These are phyloP conservation scores for Monoraphidium neglectum DNA, from an alignment of 139 green algal species.

Conservation along the genomic window DNA sequence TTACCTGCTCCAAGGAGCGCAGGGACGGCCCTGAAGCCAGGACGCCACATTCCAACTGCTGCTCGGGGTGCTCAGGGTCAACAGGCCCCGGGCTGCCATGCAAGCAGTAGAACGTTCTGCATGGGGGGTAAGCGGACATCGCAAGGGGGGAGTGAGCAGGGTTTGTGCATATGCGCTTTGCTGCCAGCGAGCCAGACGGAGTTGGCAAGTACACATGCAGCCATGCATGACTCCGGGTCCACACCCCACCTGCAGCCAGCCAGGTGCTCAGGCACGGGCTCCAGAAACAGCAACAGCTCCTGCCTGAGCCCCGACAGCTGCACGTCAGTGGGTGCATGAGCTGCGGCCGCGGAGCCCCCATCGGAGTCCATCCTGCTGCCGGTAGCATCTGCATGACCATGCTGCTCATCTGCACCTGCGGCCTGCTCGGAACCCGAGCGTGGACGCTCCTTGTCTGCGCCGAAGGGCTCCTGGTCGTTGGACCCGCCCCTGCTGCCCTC, in stretches of 20 bases:
- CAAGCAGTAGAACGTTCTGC: slow-evolving; percentile 51
- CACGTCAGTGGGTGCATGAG: neutral
- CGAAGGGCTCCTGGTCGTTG: too few species aligned
- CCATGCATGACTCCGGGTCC: too few species aligned
- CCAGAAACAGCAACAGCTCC: slow-evolving; percentile 30
- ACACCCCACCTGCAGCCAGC: neutral
- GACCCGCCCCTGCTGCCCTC: too few species aligned
- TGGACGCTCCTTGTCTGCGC: too few species aligned
- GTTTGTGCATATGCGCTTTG: too few species aligned
- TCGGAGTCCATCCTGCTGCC: neutral
- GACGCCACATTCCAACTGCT: slow-evolving; percentile 56
- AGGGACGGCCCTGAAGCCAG: slow-evolving; percentile 59
- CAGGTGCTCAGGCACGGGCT: slow-evolving; percentile 32
- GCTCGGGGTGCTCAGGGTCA: slow-evolving; percentile 44
- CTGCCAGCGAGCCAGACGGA: too few species aligned
- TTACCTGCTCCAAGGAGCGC: slow-evolving; percentile 55
- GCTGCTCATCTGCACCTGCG: too few species aligned
- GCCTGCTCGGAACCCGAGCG: too few species aligned
- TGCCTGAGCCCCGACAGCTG: neutral
- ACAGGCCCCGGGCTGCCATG: slow-evolving; percentile 28
- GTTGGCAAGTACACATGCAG: too few species aligned
- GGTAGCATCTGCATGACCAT: too few species aligned
- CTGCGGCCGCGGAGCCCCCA: neutral
- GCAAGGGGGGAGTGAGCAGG: too few species aligned
- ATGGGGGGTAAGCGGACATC: neutral